phyloP scores from a whole-genome alignment of 768 basidiomycete genomes.

The Russula virescens region DNA sequence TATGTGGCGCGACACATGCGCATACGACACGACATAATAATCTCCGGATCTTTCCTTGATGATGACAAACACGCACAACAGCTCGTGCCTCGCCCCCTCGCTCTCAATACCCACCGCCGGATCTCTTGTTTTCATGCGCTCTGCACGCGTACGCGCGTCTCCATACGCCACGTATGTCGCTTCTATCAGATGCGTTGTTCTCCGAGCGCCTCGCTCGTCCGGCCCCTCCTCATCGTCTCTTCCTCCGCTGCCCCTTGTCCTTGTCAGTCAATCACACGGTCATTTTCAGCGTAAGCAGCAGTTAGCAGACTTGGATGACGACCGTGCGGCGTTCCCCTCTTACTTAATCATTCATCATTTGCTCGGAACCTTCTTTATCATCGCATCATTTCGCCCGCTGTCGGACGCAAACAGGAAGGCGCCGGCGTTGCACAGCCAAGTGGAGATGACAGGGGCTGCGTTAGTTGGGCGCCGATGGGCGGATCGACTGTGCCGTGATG shows the following conservation, averaged over 20 bases:
- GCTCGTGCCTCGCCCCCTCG: neutral
- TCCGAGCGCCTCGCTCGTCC: slow-evolving; percentile 20
- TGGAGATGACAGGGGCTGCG: slow-evolving; percentile 18
- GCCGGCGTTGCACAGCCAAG: neutral
- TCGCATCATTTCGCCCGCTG: neutral
- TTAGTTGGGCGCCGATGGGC: slow-evolving; percentile 22
- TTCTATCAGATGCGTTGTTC: slow-evolving; percentile 21
- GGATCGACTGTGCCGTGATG: slow-evolving; percentile 21
- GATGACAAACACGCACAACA: slow-evolving; percentile 4
- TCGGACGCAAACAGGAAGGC: neutral
- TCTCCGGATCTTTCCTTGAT: slow-evolving; percentile 19
- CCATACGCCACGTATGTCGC: slow-evolving; percentile 18
- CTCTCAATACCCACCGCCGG: slow-evolving; percentile 9
- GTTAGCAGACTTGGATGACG: neutral
- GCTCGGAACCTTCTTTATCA: neutral
- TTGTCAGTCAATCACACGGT: neutral
- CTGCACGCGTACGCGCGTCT: slow-evolving; percentile 17
- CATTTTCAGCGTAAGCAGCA: neutral
- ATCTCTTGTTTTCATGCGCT: slow-evolving; percentile 19
- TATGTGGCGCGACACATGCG: slow-evolving; percentile 4
- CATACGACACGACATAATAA: slow-evolving; percentile 1
- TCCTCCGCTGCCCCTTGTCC: neutral
- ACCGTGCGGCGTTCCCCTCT: neutral
- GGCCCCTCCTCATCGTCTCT: neutral
- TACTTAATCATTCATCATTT: neutral